phyloP scores from a whole-genome alignment of 371 early-diverging fungal genomes.

The Zychaea mexicana region DNA sequence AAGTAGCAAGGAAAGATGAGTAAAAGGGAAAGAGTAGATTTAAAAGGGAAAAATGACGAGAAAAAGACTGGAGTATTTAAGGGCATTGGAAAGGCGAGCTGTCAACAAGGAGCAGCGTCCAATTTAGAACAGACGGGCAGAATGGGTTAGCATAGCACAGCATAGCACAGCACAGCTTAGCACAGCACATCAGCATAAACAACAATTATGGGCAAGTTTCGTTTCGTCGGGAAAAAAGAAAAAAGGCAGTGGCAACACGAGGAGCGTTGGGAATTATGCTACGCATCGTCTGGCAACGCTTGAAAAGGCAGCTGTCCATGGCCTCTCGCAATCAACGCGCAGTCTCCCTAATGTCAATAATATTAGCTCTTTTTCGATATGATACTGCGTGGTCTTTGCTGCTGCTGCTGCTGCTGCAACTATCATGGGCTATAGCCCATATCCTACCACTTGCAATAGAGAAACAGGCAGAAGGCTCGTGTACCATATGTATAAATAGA shows the following conservation, averaged over 20 bases:
- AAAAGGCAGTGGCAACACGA: constrained; percentile 8
- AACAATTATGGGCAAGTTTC: background rate
- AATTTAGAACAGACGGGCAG: constrained; percentile 18
- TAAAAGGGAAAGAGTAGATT: background rate
- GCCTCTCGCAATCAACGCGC: constrained; percentile 1
- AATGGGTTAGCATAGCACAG: background rate
- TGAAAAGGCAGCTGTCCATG: constrained; percentile 17
- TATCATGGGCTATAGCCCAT: too few species aligned
- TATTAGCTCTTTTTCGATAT: background rate
- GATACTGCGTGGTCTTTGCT: background rate
- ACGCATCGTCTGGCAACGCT: constrained; percentile 6
- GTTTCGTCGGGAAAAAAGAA: constrained; percentile 1
- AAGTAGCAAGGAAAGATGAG: background rate
- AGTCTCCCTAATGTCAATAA: constrained; percentile 2
- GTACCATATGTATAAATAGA: background rate
- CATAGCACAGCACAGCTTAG: background rate
- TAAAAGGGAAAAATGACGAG: background rate
- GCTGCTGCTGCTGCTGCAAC: too few species aligned
- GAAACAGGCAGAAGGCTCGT: background rate
- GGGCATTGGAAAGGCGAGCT: constrained; percentile 8
- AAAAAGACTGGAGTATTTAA: constrained; percentile 22
- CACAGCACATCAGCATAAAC: background rate
- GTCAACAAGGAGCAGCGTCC: constrained; percentile 14
- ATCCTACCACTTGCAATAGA: background rate
- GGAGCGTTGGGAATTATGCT: background rate